A percentile compares a stretch with the other conserved stretches of the same genome.
Conservation (phyloP, 106 monocot species). For the Allium sativum region DNA sequence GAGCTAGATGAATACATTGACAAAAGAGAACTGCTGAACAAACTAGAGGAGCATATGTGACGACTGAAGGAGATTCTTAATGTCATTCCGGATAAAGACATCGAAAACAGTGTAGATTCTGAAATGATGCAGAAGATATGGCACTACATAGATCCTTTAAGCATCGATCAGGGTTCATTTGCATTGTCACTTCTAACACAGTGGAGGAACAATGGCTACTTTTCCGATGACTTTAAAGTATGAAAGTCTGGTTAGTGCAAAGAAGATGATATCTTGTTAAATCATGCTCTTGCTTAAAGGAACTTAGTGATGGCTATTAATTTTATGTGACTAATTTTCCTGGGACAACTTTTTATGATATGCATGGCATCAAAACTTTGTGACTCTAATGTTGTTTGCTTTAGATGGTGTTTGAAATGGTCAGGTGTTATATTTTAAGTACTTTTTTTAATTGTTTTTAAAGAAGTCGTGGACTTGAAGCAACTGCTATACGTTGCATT, state of each 20-base stretch:
- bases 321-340: too few species aligned
- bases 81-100: constrained; percentile 33
- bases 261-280: constrained; percentile 29
- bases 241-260: constrained; percentile 31
- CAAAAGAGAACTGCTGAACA: constrained; percentile 35
- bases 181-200: constrained; percentile 10
- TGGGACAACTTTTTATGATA: too few species aligned
- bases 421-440: too few species aligned
- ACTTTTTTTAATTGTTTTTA: too few species aligned
- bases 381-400: too few species aligned
- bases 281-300: constrained; percentile 14
- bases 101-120: too few species aligned
- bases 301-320: too few species aligned
- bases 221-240: constrained; percentile 45
- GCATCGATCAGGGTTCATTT: constrained; percentile 50
- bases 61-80: constrained; percentile 52
- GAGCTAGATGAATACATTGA: constrained; percentile 46
- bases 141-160: constrained; percentile 49
- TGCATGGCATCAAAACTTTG: too few species aligned
- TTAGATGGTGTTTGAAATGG: too few species aligned
- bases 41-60: constrained; percentile 33
- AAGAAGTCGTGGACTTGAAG: too few species aligned
- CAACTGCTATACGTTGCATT: too few species aligned
- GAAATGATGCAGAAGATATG: too few species aligned
- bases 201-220: constrained; percentile 38